Evolutionary conservation across 768 basidiomycete genomes (phyloP), one percentile per base, ranked within the genome.

Genomic region (Cyathus striatus): DNA sequence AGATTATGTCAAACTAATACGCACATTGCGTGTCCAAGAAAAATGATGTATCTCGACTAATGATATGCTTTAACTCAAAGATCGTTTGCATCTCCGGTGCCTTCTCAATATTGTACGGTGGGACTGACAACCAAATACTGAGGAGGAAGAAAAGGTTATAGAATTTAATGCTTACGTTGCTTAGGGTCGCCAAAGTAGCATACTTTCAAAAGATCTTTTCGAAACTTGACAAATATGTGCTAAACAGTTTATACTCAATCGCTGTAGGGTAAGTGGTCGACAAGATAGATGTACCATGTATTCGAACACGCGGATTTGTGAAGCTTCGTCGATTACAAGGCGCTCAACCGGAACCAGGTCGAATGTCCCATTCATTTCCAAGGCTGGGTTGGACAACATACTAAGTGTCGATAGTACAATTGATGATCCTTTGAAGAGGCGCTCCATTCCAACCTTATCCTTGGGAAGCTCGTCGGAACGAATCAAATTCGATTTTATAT

Each of bases 281-380:
- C 18, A 27, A 6, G 2, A 17, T 7, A 24, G 18, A 41, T 59
- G 26, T 14, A 76, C 75, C 64, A 78, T 52, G 44, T 71, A 77
- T 21, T 75, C 72, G 21, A 68, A 69, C 3, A 65, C 53, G 20
- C 70, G 67, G 17, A 78, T 75, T 41, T 76, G 74, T 5, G 73
- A 76, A 2, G 74, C 77, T 54, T 79, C 76, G 42, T 79, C 77
- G 16, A 79, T 60, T n/a, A 79, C 63, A 2, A 79, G 62, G n/a
- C 63, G 57, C 20, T 62, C 64, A 17, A 76, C 55, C 1, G 73
- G 74, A 1, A 74, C 54, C 3, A 69, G 23, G 0, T 53, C 34
- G 49, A 68, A 70, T 5, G 70, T 42, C 2, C 61, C 57, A 10
- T 61, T 59, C 0, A 51, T 40, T 9, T 59, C 51, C n/a, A 79